These are phyloP conservation scores for Trichoderma orchidacearum DNA, from an alignment of 495 filamentous ascomycete genomes.

Conservation along the genomic window DNA sequence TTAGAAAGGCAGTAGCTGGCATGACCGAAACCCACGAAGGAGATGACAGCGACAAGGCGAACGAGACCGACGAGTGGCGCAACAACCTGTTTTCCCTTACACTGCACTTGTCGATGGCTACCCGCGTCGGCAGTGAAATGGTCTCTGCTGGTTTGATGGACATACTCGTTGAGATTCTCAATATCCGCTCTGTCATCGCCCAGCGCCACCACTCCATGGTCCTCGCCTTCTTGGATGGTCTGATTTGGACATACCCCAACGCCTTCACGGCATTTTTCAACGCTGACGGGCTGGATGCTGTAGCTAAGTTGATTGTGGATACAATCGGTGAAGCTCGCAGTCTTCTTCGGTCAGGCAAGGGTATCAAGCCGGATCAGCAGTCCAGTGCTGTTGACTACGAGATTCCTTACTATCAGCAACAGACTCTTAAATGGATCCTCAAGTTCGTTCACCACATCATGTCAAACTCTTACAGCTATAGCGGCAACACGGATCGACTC, in stretches of 20 bases:
- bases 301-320: conserved; percentile 69
- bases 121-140: conserved; percentile 59
- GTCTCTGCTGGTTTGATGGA: conserved; percentile 79
- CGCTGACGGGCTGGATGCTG: conserved; percentile 70
- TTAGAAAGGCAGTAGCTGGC: conserved; percentile 77
- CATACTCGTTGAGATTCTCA: conserved; percentile 79
- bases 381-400: conserved; percentile 79
- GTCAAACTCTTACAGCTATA: conserved; percentile 49
- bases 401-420: conserved; percentile 83
- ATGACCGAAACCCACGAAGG: conserved; percentile 47
- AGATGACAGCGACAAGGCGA: conserved; percentile 38
- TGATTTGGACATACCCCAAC: conserved; percentile 68
- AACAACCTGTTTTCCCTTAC: conserved; percentile 73
- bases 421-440: conserved; percentile 83
- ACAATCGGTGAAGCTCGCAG: conserved; percentile 62
- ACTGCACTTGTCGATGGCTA: conserved; percentile 55
- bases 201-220: conserved; percentile 69
- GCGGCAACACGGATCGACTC: conserved; percentile 75
- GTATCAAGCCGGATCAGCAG: conserved; percentile 64
- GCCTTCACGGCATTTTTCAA: conserved; percentile 67
- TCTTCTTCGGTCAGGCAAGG: conserved; percentile 47
- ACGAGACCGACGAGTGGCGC: conserved; percentile 71
- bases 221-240: conserved; percentile 71
- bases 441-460: conserved; percentile 95
- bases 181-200: conserved; percentile 67